Evolutionary conservation across 1,284 basidiomycete species (phyloP), one percentile per base, ranked within the genome.

Genomic region (Fomitopsis schrenkii): DNA sequence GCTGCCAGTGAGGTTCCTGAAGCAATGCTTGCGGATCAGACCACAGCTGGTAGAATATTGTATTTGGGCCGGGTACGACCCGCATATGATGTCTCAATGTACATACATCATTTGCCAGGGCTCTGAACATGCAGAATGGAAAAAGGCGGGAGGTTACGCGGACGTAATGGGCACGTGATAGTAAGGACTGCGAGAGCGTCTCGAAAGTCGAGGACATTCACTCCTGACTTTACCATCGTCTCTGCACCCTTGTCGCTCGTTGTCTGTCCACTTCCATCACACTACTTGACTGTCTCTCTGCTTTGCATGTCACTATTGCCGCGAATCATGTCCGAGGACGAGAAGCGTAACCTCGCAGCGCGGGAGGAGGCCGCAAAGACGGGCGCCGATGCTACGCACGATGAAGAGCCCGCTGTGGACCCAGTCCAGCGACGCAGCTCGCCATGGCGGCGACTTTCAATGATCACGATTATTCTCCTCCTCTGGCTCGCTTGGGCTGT

Each of bases 361-460:
- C 3, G 48, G 35, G 33, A 42, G 19, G 26, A 30, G 12, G 35
- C 9, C 10, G 30, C 15, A 5, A 67, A 61, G 60, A 60, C 63
- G 15, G 64, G 66, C 66, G 70, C 71, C 63, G 58, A 71, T 40
- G 59, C 61, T 36, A 66, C 66, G 59, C 67, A 71, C 7, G 66
- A 69, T 48, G 64, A 65, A 38, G 17, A 54, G 35, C 36, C 35
- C 35, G 26, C 44, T 22, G 17, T 5, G 10, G 44, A 19, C 26
- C 3, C 19, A 8, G 8, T 22, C 14, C 19, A 46, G 35, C 52
- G 3, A n/a, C 33, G 52, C 35, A 79, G 81, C 2, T 77, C 82
- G 2, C 66, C 70, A 35, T 80, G 80, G 73, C 82, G 81, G 66
- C 80, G 83, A 38, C 66, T 75, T 19, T 76, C 76, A n/a, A 73